Base-by-base conservation (phyloP, 2,329 filamentous ascomycete genomes). In the Penicillium glabrum region DNA sequence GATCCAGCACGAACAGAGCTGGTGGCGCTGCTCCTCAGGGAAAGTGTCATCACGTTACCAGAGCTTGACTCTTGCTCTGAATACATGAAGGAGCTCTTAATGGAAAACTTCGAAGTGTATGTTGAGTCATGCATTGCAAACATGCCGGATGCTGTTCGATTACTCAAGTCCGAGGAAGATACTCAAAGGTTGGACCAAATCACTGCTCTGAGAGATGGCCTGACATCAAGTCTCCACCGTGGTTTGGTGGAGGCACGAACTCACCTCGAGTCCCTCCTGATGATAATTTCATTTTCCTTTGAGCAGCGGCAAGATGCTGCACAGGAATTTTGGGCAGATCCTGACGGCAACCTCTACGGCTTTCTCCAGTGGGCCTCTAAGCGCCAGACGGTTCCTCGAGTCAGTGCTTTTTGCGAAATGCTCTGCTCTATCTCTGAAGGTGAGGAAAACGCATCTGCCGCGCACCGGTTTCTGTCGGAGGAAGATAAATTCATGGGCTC, bases 311-410 rank as follows among this genome's bases (percentile, higher is more conserved):
- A 89, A 16, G 91, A 96, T 51, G 89, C 91, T 26, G 91, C 93
- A 10, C 86, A 90, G 68, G 89, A 88, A 46, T 98, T 98, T 65
- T 99, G 95, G 95, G 84, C 85, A 31, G 93, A 97, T 69, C 87
- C 89, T 2, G 95, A 99, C 67, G 92, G 92, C 69, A 96, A 97
- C 65, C 80, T 99, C 31, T 90, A 93, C 61, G 95, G 95, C 0
- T 99, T 99, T 71, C 83, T 99, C 71, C 90, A 96, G 62, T 99
- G 95, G 95, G 90, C 93, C n/a, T 96, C 95, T 3, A 89, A 91
- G 65, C 84, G 95, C 66, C 92, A 96, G 59, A 96, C 96, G 0
- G 97, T 96, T 0, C 95, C 95, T n/a, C 83, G 96, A 24, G 93
- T 96, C 57, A 95, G 91, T 59, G 93, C 93, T 13, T 99, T 98